Evolutionary conservation across 352 stramenopile species (phyloP).

Genomic region (Pythium diclinum): DNA sequence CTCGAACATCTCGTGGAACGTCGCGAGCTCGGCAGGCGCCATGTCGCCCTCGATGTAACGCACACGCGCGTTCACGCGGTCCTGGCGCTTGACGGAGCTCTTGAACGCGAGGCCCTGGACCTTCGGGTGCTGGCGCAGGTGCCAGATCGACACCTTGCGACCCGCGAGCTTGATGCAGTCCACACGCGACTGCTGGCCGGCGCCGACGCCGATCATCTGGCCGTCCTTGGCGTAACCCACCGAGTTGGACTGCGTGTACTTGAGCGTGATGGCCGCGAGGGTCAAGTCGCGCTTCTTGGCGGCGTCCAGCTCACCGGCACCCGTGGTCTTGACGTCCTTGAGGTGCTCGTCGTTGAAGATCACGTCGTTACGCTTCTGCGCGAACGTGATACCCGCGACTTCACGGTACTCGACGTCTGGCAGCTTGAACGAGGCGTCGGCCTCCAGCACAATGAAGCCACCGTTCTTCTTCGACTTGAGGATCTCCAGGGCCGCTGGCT

Average conservation of each 20-base stretch:
- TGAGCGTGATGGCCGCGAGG: constrained; percentile 98
- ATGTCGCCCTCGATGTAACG: constrained; percentile 99
- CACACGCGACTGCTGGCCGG: constrained; percentile 98
- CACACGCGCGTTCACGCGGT: constrained; percentile 98
- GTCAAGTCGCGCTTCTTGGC: constrained; percentile 96
- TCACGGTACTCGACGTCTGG: constrained; percentile 97
- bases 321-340: constrained; percentile 89
- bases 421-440: constrained; percentile 90
- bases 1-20: constrained; percentile 96
- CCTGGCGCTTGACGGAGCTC: constrained; percentile 96
- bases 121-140: constrained; percentile 98
- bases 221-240: constrained; percentile 99
- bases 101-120: constrained; percentile 96
- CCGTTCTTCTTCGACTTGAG: constrained; percentile 98
- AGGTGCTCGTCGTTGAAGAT: constrained; percentile 94
- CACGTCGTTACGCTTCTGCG: constrained; percentile 98
- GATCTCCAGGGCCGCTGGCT: constrained; percentile 96
- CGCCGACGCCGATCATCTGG: constrained; percentile 99
- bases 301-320: constrained; percentile 80
- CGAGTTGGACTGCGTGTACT: constrained; percentile 99
- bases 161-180: constrained; percentile 99
- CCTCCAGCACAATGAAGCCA: constrained; percentile 98
- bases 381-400: constrained; percentile 97
- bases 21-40: constrained; percentile 90
- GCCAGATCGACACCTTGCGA: constrained; percentile 98